Evolutionary conservation across 495 filamentous ascomycete species (phyloP).

Genomic region (Lasiosphaeris hirsuta): DNA sequence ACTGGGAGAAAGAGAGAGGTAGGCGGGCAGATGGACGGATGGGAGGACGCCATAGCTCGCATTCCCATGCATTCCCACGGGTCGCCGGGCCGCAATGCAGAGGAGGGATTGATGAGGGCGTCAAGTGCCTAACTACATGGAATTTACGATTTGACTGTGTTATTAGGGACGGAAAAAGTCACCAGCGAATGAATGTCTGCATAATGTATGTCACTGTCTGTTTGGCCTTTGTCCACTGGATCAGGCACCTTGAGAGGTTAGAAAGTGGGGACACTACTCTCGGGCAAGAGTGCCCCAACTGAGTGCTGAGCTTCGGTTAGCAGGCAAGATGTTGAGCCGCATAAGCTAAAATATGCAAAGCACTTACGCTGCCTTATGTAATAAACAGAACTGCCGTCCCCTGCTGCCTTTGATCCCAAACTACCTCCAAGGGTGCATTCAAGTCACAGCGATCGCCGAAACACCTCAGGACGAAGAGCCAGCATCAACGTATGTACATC

Average conservation of each 20-base stretch:
- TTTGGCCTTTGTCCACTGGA: background rate
- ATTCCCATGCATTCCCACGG: background rate
- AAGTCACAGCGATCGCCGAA: too few relatives aligned
- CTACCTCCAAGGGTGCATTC: too few relatives aligned
- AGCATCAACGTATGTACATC: too few relatives aligned
- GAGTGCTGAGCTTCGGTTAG: too few relatives aligned
- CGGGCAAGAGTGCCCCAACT: too few relatives aligned
- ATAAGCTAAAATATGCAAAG: background rate
- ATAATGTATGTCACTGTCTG: too few relatives aligned
- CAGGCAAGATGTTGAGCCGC: background rate
- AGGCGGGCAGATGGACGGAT: background rate
- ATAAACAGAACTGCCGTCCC: background rate
- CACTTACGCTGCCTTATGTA: background rate
- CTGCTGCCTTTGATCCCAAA: background rate
- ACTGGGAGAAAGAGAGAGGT: background rate
- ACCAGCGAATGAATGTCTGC: too few relatives aligned
- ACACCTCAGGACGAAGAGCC: too few relatives aligned
- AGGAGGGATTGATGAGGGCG: background rate
- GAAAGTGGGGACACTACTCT: background rate
- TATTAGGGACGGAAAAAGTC: background rate
- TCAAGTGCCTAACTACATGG: background rate
- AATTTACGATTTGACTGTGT: slow-evolving; percentile 12
- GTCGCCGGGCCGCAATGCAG: background rate
- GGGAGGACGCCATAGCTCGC: background rate
- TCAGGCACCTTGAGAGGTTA: background rate